Evolutionary conservation across 352 stramenopile genomes (phyloP), one percentile per base, ranked within the genome.

Genomic region (Globisporangium solare): DNA sequence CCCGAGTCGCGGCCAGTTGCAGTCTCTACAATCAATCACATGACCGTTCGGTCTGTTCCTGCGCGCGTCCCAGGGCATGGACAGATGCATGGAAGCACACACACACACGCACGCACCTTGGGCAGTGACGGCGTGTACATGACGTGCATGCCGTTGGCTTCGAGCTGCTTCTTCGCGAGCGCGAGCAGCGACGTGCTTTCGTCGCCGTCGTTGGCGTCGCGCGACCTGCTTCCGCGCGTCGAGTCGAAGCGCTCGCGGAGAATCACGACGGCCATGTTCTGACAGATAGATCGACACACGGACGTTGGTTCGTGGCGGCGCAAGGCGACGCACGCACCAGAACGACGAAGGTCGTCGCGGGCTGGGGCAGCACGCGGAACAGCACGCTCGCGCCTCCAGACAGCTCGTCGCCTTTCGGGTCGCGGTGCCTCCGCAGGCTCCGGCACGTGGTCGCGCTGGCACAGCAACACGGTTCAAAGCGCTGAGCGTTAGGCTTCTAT

Each of bases 191-290:
- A 72, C 15, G 74, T 35, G 10, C 67, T 21, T 27, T 24, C 21
- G 11, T 41, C 47, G 4, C 21, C 41, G 10, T 3, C 15, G 32
- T 27, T 31, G 12, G 17, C 39, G 39, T 18, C 13, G 27, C 32
- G 39, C 10, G 27, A 35, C 27, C 10, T 35, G 27, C 3, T 35
- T 35, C 27, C 5, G 7, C 64, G 40, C 3, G 68, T 69, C 2
- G 59, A 71, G 22, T 82, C 64, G 45, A 88, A 87, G 24, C 75
- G 79, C 49, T 89, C 76, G 14, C 77, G 77, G 15, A 89, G 63
- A 60, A 87, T 83, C 24, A 63, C 67, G 12, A 85, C 71, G 17
- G 75, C 61, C 22, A 88, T 70, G 49, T 87, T 86, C 79, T 89
- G n/a, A 47, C 12, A 45, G 10, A 53, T 2, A 49, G 12, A 13